These are phyloP conservation scores for Jimgerdemannia flammicorona DNA, from an alignment of 192 early-diverging fungal genomes.

Conservation along the genomic window DNA sequence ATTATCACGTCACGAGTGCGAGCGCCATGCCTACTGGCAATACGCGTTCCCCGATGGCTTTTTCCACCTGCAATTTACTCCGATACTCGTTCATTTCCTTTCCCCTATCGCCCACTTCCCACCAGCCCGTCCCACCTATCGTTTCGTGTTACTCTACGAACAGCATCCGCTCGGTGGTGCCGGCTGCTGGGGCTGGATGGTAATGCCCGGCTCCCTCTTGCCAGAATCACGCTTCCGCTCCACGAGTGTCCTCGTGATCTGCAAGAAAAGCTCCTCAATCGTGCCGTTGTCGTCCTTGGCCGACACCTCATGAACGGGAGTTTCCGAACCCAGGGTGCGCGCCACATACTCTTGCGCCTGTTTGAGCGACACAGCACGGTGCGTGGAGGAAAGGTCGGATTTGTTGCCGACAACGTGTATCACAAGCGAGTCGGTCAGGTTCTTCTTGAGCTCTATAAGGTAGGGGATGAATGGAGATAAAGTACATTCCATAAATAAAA, in stretches of 20 bases:
- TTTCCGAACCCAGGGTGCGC: slow-evolving; percentile 55
- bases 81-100: too few relatives aligned
- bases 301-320: slow-evolving; percentile 63
- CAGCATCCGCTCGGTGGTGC: not conserved
- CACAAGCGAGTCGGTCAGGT: slow-evolving; percentile 65
- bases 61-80: too few relatives aligned
- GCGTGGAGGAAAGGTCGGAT: slow-evolving; percentile 57
- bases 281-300: slow-evolving; percentile 66
- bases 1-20: too few relatives aligned
- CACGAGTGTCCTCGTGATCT: slow-evolving; percentile 44
- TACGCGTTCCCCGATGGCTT: too few relatives aligned
- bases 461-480: not conserved
- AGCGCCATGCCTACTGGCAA: too few relatives aligned
- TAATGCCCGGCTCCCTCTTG: not conserved
- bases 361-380: slow-evolving; percentile 51
- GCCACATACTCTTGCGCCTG: slow-evolving; percentile 61
- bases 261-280: slow-evolving; percentile 53
- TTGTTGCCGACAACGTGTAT: slow-evolving; percentile 72
- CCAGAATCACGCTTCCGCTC: slow-evolving; percentile 7
- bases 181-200: not conserved
- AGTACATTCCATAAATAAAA: not conserved
- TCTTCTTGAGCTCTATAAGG: slow-evolving; percentile 52
- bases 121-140: too few relatives aligned
- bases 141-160: too few relatives aligned
- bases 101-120: too few relatives aligned